phyloP scores from a whole-genome alignment of 2,329 filamentous ascomycete species.

The Pyrenochaeta sp. region DNA sequence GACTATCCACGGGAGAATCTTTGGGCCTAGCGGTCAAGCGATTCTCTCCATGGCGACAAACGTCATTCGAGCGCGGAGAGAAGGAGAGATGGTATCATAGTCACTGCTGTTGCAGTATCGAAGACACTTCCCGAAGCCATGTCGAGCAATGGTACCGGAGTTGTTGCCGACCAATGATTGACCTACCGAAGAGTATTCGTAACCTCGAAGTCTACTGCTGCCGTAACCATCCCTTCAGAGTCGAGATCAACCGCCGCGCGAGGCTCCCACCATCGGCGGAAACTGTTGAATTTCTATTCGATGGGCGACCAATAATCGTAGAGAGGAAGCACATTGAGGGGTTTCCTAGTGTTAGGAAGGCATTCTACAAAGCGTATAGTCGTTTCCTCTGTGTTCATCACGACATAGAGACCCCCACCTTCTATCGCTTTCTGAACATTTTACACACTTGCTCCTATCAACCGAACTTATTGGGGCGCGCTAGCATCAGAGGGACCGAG shows the following conservation, averaged over 20 bases:
- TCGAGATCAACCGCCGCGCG: slow-evolving; percentile 39
- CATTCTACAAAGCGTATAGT: slow-evolving; percentile 33
- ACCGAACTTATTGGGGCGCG: slow-evolving; percentile 23
- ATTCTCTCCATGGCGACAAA: slow-evolving; percentile 4
- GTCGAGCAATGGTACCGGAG: slow-evolving; percentile 43
- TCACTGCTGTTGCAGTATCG: slow-evolving; percentile 28
- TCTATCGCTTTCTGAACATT: slow-evolving; percentile 46
- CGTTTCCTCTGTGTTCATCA: slow-evolving; percentile 41
- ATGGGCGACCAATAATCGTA: slow-evolving; percentile 43
- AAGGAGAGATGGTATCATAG: slow-evolving; percentile 33
- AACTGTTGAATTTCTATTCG: slow-evolving; percentile 49
- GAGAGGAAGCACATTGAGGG: slow-evolving; percentile 34
- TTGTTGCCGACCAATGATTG: slow-evolving; percentile 41
- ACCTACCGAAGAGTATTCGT: slow-evolving; percentile 25
- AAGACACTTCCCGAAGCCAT: slow-evolving; percentile 21
- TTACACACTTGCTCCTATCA: slow-evolving; percentile 32
- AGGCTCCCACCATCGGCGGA: slow-evolving; percentile 37
- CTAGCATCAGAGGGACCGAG: slow-evolving; percentile 13
- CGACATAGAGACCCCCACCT: slow-evolving; percentile 32
- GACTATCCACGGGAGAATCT: slow-evolving; percentile 18
- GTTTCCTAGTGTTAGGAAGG: slow-evolving; percentile 38
- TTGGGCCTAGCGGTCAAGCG: slow-evolving; percentile 20
- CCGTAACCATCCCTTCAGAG: slow-evolving; percentile 30
- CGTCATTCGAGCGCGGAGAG: slow-evolving; percentile 1
- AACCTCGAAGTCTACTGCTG: slow-evolving; percentile 37